Percentiles rank a stretch among this genome's conserved stretches.
Conservation (phyloP, 805 yeast genomes). For the Tetrapisispora namnaoensis region DNA sequence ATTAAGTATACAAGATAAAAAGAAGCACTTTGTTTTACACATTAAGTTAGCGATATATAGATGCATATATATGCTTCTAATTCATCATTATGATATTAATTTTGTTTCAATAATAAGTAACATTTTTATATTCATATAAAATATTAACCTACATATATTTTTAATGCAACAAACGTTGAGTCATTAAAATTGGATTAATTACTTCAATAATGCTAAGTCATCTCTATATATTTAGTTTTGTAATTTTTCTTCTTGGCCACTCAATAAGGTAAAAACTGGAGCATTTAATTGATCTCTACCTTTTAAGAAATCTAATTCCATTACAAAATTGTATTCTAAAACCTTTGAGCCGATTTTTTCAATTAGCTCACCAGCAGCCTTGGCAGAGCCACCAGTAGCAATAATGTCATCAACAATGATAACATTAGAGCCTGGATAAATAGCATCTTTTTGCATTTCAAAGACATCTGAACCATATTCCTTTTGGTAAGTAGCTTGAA, state of each 20-base stretch:
- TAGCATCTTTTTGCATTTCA: constrained; percentile 76
- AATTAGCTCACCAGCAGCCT: constrained; percentile 84
- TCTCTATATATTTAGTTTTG: neutral
- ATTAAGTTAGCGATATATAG: too few species aligned
- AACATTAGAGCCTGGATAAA: constrained; percentile 72
- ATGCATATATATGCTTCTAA: neutral
- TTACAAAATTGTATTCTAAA: constrained; percentile 73
- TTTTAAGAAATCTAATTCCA: constrained; percentile 91
- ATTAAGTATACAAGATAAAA: constrained; percentile 21
- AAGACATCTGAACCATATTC: constrained; percentile 90
- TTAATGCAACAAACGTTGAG: neutral
- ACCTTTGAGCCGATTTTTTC: constrained; percentile 57
- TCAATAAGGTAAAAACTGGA: constrained; percentile 80
- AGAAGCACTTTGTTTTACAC: too few species aligned
- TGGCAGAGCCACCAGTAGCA: constrained; percentile 97
- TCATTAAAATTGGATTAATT: neutral
- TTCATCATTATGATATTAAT: neutral
- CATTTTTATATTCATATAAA: neutral
- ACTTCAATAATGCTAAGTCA: too few species aligned
- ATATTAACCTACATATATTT: too few species aligned
- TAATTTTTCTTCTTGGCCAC: constrained; percentile 60
- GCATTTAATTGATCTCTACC: constrained; percentile 84
- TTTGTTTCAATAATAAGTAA: too few species aligned
- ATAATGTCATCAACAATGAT: constrained; percentile 90
- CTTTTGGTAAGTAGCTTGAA: constrained; percentile 64